A percentile compares a stretch with the other conserved stretches of the same genome.
phyloP scores from a whole-genome alignment of 1,284 basidiomycete genomes.

The Leccinum pachyderme region DNA sequence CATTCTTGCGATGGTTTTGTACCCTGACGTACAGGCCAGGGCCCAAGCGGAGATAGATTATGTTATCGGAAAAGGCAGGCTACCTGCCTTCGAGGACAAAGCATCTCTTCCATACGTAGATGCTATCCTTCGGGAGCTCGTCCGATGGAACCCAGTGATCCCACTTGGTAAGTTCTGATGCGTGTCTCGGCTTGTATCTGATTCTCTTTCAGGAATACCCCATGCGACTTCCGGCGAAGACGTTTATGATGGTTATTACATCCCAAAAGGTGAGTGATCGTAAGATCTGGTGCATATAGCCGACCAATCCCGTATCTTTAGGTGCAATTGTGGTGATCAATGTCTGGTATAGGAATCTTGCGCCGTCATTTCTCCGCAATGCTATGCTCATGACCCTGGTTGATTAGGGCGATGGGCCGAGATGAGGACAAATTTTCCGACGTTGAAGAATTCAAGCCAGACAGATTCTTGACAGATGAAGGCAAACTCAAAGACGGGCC shows the following conservation, averaged over 20 bases:
- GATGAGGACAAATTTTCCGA: constrained; percentile 18
- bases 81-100: constrained; percentile 37
- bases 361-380: too few species aligned
- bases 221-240: constrained; percentile 31
- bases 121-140: constrained; percentile 37
- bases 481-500: constrained; percentile 24
- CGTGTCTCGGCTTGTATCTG: constrained; percentile 6
- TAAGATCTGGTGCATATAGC: not conserved
- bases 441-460: constrained; percentile 23
- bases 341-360: constrained; percentile 18
- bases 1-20: constrained; percentile 39
- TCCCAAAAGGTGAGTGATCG: constrained; percentile 25
- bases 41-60: constrained; percentile 36
- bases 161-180: constrained; percentile 29
- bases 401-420: constrained; percentile 33
- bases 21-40: constrained; percentile 36
- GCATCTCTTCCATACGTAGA: constrained; percentile 35
- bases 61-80: constrained; percentile 29
- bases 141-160: constrained; percentile 36
- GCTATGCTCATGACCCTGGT: constrained; percentile 1
- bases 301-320: constrained; percentile 9
- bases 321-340: constrained; percentile 31
- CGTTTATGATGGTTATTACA: constrained; percentile 28
- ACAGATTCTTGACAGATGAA: constrained; percentile 19
- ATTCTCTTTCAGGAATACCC: constrained; percentile 19